These are phyloP conservation scores for Saussurea involucrata DNA, from an alignment of 129 eudicot genomes.

Conservation along the genomic window DNA sequence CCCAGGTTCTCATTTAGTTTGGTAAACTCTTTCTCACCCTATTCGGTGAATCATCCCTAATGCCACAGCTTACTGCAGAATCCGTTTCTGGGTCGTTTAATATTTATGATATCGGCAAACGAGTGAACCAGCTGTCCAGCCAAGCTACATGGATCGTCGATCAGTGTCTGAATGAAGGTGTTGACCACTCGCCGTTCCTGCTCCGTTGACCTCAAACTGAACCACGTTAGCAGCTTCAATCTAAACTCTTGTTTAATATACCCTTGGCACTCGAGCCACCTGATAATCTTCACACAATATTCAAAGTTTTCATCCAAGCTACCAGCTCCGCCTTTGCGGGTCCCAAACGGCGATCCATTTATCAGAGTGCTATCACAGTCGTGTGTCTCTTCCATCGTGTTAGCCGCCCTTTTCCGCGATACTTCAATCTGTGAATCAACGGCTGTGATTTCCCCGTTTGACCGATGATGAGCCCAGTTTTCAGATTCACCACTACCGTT, in stretches of 20 bases:
- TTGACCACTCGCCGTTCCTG: conserved; percentile 92
- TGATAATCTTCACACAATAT: conserved; percentile 73
- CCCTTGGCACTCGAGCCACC: conserved; percentile 84
- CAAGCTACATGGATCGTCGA: conserved; percentile 86
- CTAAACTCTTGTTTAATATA: conserved; percentile 76
- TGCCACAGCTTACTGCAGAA: conserved; percentile 74
- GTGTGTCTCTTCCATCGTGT: conserved; percentile 48
- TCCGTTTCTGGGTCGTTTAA: conserved; percentile 65
- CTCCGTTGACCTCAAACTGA: conserved; percentile 84
- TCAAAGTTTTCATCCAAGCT: conserved; percentile 77
- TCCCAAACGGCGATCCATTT: conserved; percentile 58
- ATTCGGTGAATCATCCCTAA: conserved; percentile 19
- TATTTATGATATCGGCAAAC: conserved; percentile 63
- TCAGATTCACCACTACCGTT: conserved; percentile 80
- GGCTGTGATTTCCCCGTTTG: conserved; percentile 51
- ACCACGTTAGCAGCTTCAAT: conserved; percentile 83
- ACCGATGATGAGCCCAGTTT: conserved; percentile 42
- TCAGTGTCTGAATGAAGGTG: conserved; percentile 69
- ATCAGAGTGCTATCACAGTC: conserved; percentile 83
- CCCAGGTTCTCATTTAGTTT: neutral
- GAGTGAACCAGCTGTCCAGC: conserved; percentile 87
- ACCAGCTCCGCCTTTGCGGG: conserved; percentile 32
- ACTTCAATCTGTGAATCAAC: conserved; percentile 37
- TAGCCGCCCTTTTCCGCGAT: conserved; percentile 52
- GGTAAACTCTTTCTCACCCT: conserved; percentile 2